Evolutionary conservation across 768 basidiomycete genomes (phyloP), one percentile per base, ranked within the genome.

Genomic region (Pulveroboletus sp.): DNA sequence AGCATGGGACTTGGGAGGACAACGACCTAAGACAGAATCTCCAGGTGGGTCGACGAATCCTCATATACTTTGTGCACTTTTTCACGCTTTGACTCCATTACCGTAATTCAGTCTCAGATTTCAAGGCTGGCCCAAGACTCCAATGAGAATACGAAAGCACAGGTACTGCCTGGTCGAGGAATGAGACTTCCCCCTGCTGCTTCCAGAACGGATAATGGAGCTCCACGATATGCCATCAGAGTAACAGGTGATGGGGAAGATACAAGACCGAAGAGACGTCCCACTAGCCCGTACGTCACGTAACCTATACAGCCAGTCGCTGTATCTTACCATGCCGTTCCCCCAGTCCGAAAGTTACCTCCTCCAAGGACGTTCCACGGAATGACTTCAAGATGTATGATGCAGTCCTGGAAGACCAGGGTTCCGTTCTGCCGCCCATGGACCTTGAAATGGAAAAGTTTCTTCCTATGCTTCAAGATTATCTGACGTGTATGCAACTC

Each of bases 381-480:
- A 66, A 56, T 36, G 69, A 82, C 40, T 79, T 87, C 66, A 83
- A 73, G 61, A 74, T 90, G 75, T 89, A 83, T 49, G 87, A 90
- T 52, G 89, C 87, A 0, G 72, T 90, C 10, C 80, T 70, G 3
- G 68, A 76, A 35, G 56, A 69, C 9, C 65, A 68, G 37, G 66
- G 65, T 8, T 37, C 62, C 17, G 39, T 58, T 5, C 47, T 66
- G 3, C 66, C 68, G 10, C 59, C 66, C 32, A 49, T 72, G 6
- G 84, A 83, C 55, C 60, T 73, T 5, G 86, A 89, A 57, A 79
- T 90, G 72, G 87, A 83, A 47, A 87, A 86, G 47, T 89, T 91
- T 60, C 51, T 87, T 39, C 83, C 88, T 0, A 73, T 91, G 73
- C 68, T 91, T n/a, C 78, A 81, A 50, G 85, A 88, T 53, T 91